A percentile compares a stretch with the other conserved stretches of the same genome.
These are phyloP conservation scores for Cyathus striatus DNA, from an alignment of 768 basidiomycete genomes.

Conservation along the genomic window DNA sequence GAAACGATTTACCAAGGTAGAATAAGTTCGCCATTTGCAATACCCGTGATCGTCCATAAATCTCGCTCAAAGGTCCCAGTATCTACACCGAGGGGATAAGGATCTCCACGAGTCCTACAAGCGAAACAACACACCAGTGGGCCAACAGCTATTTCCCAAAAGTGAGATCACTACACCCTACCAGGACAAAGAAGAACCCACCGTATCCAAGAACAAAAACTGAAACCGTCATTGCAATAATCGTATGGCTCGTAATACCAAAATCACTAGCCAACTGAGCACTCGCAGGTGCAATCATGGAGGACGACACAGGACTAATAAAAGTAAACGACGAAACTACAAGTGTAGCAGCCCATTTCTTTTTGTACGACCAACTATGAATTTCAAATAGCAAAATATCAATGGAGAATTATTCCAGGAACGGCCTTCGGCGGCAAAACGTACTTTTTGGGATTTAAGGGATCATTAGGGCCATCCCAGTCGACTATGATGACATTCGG, in stretches of 20 bases:
- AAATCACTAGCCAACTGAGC: constrained; percentile 46
- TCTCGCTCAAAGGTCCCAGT: constrained; percentile 68
- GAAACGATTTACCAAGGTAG: constrained; percentile 44
- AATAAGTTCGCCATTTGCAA: constrained; percentile 62
- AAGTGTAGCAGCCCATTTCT: constrained; percentile 63
- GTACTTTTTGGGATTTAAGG: constrained; percentile 55
- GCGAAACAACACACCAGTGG: constrained; percentile 30
- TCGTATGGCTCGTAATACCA: constrained; percentile 41
- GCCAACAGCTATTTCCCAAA: constrained; percentile 50
- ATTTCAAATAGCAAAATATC: background rate
- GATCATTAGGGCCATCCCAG: constrained; percentile 62
- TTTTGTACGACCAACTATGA: constrained; percentile 49
- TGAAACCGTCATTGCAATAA: constrained; percentile 55
- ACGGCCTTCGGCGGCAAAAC: background rate
- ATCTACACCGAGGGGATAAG: constrained; percentile 20
- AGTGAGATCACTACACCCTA: too few species aligned
- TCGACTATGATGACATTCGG: constrained; percentile 38
- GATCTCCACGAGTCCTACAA: background rate
- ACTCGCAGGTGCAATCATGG: constrained; percentile 69
- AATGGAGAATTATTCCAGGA: background rate
- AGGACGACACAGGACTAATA: constrained; percentile 64
- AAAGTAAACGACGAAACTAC: constrained; percentile 67
- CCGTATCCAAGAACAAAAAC: constrained; percentile 53
- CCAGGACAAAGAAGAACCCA: constrained; percentile 19
- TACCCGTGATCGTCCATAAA: constrained; percentile 62